Base-by-base conservation (phyloP, 805 yeast species). In the Candida maris region DNA sequence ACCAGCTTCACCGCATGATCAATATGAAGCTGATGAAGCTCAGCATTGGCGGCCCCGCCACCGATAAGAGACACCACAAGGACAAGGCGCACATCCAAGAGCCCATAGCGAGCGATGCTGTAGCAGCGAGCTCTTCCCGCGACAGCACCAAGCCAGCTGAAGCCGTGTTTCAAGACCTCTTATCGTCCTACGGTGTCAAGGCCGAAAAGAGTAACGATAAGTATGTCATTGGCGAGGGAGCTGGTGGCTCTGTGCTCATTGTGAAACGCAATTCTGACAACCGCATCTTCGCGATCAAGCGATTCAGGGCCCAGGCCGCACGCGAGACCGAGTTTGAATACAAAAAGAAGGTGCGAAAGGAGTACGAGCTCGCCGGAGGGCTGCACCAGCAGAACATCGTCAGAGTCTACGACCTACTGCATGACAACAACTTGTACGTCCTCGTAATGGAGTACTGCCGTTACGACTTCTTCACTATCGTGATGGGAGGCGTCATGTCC, bases 391-490 rank as follows among this genome's bases (percentile, higher is more conserved):
- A 77, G 43, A 89, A 89, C 60, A 70, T 89, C 38, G 80, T 89
- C 46, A 81, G 79, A 49, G 88, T 95, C 4, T 64, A 80, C 34
- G 97, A 89, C 52, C 71, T 89, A 57, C 65, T 89, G 43, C 75
- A 79, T 48, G 95, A 87, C 45, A 73, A 73, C 16, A 67, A 68
- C 27, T 66, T 67, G 41, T 79, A 75, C 54, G 73, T 75, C 39
- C 85, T 91, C 44, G 83, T 91, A 23, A 89, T 93, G 95, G 97
- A 91, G 56, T 91, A 82, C 58, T 85, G 94, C 37, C 91, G 87
- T 2, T 87, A 73, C 57, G 98, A 91, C 63, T 86, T 91, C 54
- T 91, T 91, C 61, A 85, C 93, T 30, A 71, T 91, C 35, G 96
- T 91, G 21, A 91, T 91, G 97, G 73, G 85, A 29, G 95, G 91